phyloP scores from a whole-genome alignment of 176 grass and related monocot species.

The Chloris gayana region DNA sequence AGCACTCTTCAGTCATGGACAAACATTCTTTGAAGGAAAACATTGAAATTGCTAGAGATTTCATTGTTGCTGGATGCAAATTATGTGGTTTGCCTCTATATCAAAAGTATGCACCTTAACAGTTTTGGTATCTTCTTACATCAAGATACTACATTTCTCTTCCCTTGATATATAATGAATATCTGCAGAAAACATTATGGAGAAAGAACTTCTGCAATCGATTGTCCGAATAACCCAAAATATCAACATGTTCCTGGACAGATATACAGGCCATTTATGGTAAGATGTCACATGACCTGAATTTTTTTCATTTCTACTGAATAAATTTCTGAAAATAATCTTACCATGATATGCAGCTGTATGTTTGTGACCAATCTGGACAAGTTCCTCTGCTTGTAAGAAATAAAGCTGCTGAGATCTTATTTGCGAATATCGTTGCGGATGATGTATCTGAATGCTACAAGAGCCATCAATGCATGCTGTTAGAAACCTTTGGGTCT shows the following conservation, averaged over 20 bases:
- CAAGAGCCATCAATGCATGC: neutral
- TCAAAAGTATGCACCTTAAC: conserved; percentile 48
- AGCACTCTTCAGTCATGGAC: conserved; percentile 34
- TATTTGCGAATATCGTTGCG: conserved; percentile 63
- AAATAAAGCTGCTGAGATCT: conserved; percentile 67
- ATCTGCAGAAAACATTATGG: conserved; percentile 45
- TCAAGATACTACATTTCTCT: neutral
- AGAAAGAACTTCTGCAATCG: conserved; percentile 29
- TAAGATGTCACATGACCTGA: conserved; percentile 11
- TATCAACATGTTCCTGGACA: conserved; percentile 55
- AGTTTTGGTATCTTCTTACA: neutral
- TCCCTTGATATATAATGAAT: conserved; percentile 21
- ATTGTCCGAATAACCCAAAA: conserved; percentile 54
- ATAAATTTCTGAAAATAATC: conserved; percentile 13
- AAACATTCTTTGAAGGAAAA: conserved; percentile 38
- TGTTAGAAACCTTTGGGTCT: conserved; percentile 30
- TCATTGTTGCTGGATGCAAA: conserved; percentile 61
- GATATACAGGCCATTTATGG: conserved; percentile 67
- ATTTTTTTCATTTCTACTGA: neutral
- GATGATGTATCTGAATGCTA: conserved; percentile 56
- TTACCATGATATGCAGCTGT: conserved; percentile 38
- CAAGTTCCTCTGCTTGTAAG: conserved; percentile 59
- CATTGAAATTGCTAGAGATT: conserved; percentile 44
- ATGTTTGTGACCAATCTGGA: conserved; percentile 63
- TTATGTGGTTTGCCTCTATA: conserved; percentile 52